Evolutionary conservation across 2,329 filamentous ascomycete species (phyloP).

Genomic region (Fusarium sp.): DNA sequence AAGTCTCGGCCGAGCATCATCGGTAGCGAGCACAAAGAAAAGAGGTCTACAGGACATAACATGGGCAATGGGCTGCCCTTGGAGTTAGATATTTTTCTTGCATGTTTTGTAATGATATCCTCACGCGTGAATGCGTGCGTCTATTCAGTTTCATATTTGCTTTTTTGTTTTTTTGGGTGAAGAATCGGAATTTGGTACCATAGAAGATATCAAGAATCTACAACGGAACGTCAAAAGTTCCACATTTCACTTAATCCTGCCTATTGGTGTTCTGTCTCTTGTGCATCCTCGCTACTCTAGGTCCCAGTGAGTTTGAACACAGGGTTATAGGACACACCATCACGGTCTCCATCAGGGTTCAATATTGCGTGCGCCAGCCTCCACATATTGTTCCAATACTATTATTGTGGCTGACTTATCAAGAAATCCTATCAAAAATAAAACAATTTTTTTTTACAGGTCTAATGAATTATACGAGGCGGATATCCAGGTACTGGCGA

Average conservation of each 20-base stretch:
- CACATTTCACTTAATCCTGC: not conserved
- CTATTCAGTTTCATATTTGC: slow-evolving; percentile 28
- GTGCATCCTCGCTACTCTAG: not conserved
- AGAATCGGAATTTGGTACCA: slow-evolving; percentile 9
- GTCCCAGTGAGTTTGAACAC: not conserved
- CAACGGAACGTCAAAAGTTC: slow-evolving; percentile 4
- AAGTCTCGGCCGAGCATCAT: slow-evolving; percentile 19
- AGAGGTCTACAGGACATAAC: slow-evolving; percentile 34
- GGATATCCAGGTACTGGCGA: not conserved
- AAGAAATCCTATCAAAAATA: not conserved
- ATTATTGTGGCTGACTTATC: slow-evolving; percentile 6
- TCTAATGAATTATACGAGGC: not conserved
- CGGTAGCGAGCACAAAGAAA: slow-evolving; percentile 29
- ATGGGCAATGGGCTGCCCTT: slow-evolving; percentile 31
- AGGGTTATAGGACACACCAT: not conserved
- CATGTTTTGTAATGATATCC: slow-evolving; percentile 42
- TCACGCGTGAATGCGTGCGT: slow-evolving; percentile 29
- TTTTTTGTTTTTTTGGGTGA: not conserved
- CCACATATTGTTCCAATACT: not conserved
- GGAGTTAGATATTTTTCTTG: slow-evolving; percentile 31
- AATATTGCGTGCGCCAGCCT: slow-evolving; percentile 12
- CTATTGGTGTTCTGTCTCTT: not conserved
- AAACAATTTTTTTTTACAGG: too few species aligned
- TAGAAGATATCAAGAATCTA: slow-evolving; percentile 29
- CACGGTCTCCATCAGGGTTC: slow-evolving; percentile 11